Evolutionary conservation across 2,329 filamentous ascomycete genomes (phyloP).

Genomic region (Chalaropsis thielavioides): DNA sequence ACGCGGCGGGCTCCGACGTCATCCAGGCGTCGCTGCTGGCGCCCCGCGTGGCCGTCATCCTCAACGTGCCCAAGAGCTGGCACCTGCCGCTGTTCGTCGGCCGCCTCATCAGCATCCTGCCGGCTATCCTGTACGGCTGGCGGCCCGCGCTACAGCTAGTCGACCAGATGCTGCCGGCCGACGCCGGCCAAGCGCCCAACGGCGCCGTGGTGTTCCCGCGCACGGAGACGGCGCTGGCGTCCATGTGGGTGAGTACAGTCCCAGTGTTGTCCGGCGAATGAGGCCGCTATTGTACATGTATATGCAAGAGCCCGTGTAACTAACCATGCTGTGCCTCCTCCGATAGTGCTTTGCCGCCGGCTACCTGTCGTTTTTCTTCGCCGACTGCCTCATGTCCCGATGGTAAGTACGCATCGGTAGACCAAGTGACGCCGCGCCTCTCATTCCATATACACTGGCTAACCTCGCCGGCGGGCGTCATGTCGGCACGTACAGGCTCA

Average conservation of each 20-base stretch:
- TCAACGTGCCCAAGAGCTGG: slow-evolving; percentile 59
- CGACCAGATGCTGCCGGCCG: slow-evolving; percentile 40
- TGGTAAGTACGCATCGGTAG: slow-evolving; percentile 41
- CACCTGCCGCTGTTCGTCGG: slow-evolving; percentile 59
- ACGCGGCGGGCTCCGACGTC: slow-evolving; percentile 4
- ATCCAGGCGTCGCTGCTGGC: slow-evolving; percentile 40
- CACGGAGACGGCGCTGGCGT: slow-evolving; percentile 56
- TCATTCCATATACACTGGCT: neutral
- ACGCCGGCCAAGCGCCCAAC: slow-evolving; percentile 7
- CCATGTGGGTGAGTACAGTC: slow-evolving; percentile 50
- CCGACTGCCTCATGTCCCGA: slow-evolving; percentile 70
- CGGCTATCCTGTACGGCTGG: slow-evolving; percentile 57
- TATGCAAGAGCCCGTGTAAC: neutral
- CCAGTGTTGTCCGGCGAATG: neutral
- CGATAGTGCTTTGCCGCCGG: slow-evolving; percentile 57
- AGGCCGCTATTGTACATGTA: neutral
- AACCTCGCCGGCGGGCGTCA: too few species aligned
- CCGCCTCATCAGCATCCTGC: slow-evolving; percentile 55
- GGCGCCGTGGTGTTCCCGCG: slow-evolving; percentile 27
- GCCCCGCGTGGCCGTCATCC: slow-evolving; percentile 62
- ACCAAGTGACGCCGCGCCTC: slow-evolving; percentile 18
- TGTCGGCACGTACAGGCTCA: slow-evolving; percentile 48
- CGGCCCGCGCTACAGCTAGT: slow-evolving; percentile 55
- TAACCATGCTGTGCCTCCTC: neutral
- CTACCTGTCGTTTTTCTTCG: slow-evolving; percentile 70